Evolutionary conservation across 768 basidiomycete genomes (phyloP).

Genomic region (Auricularia heimuer): DNA sequence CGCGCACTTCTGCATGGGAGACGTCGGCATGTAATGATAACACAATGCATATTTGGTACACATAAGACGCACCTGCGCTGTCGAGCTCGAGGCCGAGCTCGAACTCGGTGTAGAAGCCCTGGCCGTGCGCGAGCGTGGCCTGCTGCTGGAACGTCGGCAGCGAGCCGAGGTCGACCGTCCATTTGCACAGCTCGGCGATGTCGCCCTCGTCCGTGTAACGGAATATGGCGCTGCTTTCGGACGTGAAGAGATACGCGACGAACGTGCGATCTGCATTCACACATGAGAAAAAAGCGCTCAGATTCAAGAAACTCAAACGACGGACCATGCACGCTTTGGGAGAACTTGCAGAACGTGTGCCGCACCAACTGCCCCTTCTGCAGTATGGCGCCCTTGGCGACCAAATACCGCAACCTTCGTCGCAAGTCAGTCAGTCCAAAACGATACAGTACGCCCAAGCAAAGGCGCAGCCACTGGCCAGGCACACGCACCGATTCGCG

Average conservation of each 20-base stretch:
- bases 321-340: conserved; percentile 44
- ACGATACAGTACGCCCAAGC: too few relatives aligned
- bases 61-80: conserved; percentile 35
- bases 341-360: conserved; percentile 66
- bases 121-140: conserved; percentile 41
- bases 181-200: conserved; percentile 66
- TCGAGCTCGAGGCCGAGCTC: conserved; percentile 78
- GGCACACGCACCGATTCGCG: conserved; percentile 58
- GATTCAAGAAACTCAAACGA: not conserved
- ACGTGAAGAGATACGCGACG: conserved; percentile 73
- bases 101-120: conserved; percentile 80
- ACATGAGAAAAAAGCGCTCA: not conserved
- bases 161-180: conserved; percentile 75
- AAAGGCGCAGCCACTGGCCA: too few relatives aligned
- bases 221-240: conserved; percentile 64
- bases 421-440: not conserved
- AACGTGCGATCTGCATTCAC: conserved; percentile 54
- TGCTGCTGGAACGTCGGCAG: conserved; percentile 72
- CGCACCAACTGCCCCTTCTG: conserved; percentile 54
- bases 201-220: conserved; percentile 82
- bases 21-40: not conserved
- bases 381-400: conserved; percentile 60
- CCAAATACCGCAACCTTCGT: conserved; percentile 71
- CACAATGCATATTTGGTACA: not conserved
- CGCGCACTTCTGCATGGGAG: conserved; percentile 53